Evolutionary conservation across 176 grass and related monocot species (phyloP), one percentile per base, ranked within the genome.

Genomic region (Thinopyrum elongatum): DNA sequence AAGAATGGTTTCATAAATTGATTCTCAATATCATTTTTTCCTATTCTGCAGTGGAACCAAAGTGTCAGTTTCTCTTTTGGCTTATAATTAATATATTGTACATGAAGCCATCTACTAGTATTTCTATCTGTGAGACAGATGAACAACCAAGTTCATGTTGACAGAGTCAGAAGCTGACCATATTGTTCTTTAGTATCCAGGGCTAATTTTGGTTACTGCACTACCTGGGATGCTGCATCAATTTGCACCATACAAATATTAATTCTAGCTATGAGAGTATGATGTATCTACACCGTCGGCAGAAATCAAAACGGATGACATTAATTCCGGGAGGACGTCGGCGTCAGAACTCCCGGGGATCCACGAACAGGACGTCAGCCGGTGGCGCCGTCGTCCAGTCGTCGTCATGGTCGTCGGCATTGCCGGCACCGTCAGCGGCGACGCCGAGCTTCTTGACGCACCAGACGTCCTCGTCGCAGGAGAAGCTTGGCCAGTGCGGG

Each of bases 331-430:
- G 13, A 33, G 66, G 19, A 21, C 22, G 42, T 66, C 42, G 19
- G 26, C 57, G 58, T 94, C 88, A 95, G 85, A 95, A 92, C 59
- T 95, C 93, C 28, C 93, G 83, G 1, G 93, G 93, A 16, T 95
- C 93, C 61, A 95, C 93, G 93, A 95, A 95, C 49, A 95, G 74
- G 26, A 89, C 65, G 2, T 65, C 85, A 3, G 79, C 19, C 3
- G 83, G 62, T 16, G 88, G 34, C 47, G 79, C 34, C 9, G 88
- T 64, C 46, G 77, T 72, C 93, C 88, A 95, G 57, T 85, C 90
- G 1, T 90, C 80, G 7, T 86, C 82, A 6, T 69, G 39, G 74
- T 39, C 17, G 44, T 2, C 10, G 46, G 79, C 75, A 81, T 77
- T 82, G 47, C 13, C 55, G 4, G 25, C 2, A 1, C 19, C 2